Conservation (phyloP, 768 basidiomycete genomes). For the Naganishia onofrii region DNA sequence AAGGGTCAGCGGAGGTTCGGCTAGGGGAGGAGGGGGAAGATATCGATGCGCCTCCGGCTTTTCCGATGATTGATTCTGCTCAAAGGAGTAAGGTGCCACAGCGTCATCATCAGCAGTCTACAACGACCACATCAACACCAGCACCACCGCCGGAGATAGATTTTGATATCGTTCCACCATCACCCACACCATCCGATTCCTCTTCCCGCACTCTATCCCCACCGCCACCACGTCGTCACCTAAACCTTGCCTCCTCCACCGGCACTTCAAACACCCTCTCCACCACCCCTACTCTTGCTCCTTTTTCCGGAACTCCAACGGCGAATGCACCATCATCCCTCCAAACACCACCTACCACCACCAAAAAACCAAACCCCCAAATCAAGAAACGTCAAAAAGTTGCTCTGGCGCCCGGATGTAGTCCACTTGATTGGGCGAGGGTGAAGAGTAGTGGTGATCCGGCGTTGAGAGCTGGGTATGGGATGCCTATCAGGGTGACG, state of each 20-base stretch:
- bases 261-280: too few relatives aligned
- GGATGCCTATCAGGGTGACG: constrained; percentile 34
- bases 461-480: constrained; percentile 57
- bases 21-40: constrained; percentile 39
- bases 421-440: constrained; percentile 89
- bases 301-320: too few relatives aligned
- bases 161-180: constrained; percentile 20
- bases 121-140: constrained; percentile 13
- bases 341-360: constrained; percentile 40
- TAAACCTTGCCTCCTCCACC: background rate
- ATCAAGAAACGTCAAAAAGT: constrained; percentile 70
- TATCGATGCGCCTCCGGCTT: constrained; percentile 46
- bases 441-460: constrained; percentile 75
- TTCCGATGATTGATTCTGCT: constrained; percentile 51
- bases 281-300: too few relatives aligned
- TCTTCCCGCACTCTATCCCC: constrained; percentile 28
- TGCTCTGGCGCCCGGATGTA: constrained; percentile 83
- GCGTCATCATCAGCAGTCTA: constrained; percentile 10
- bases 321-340: constrained; percentile 4
- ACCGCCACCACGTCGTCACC: background rate
- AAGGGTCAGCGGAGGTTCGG: background rate
- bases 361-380: constrained; percentile 50
- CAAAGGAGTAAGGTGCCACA: constrained; percentile 47
- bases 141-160: constrained; percentile 23
- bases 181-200: constrained; percentile 25